phyloP scores from a whole-genome alignment of 495 filamentous ascomycete species.

The Podospora bellae-mahoneyi region DNA sequence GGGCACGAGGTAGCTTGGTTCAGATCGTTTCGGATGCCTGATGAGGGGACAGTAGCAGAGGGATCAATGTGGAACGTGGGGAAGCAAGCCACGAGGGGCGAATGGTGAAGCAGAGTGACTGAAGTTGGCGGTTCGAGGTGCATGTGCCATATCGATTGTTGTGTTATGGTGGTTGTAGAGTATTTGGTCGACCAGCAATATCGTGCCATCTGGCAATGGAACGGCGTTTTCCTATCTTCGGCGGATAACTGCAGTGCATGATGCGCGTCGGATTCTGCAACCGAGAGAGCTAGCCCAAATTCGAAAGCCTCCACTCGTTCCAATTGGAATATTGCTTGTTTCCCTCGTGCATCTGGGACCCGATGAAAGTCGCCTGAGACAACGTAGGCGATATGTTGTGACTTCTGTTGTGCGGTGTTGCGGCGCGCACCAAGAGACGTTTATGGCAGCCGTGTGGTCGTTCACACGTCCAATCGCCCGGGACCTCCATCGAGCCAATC shows the following conservation, averaged over 20 bases:
- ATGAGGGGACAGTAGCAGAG: constrained; percentile 17
- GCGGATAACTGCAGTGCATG: constrained; percentile 30
- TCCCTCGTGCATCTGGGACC: constrained; percentile 14
- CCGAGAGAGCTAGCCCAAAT: constrained; percentile 29
- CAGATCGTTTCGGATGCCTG: constrained; percentile 22
- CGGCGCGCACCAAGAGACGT: not conserved
- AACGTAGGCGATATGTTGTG: constrained; percentile 4
- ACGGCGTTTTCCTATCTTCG: constrained; percentile 29
- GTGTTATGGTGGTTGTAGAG: constrained; percentile 25
- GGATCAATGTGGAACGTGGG: constrained; percentile 10
- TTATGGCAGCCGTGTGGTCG: constrained; percentile 22
- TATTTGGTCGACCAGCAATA: constrained; percentile 42
- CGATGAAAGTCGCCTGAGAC: constrained; percentile 9
- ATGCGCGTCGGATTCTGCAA: constrained; percentile 30
- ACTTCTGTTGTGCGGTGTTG: constrained; percentile 1
- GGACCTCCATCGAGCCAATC: not conserved
- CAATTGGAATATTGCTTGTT: constrained; percentile 20
- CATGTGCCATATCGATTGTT: constrained; percentile 24
- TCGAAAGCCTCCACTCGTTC: constrained; percentile 13
- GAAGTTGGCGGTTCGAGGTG: constrained; percentile 25
- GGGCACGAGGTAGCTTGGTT: constrained; percentile 14
- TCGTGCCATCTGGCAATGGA: constrained; percentile 50
- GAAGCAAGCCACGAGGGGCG: constrained; percentile 17
- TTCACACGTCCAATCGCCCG: not conserved
- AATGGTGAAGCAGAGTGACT: constrained; percentile 22